A percentile compares a stretch with the other conserved stretches of the same genome.
phyloP scores from a whole-genome alignment of 2,329 filamentous ascomycete species.

The Balansia obtecta region DNA sequence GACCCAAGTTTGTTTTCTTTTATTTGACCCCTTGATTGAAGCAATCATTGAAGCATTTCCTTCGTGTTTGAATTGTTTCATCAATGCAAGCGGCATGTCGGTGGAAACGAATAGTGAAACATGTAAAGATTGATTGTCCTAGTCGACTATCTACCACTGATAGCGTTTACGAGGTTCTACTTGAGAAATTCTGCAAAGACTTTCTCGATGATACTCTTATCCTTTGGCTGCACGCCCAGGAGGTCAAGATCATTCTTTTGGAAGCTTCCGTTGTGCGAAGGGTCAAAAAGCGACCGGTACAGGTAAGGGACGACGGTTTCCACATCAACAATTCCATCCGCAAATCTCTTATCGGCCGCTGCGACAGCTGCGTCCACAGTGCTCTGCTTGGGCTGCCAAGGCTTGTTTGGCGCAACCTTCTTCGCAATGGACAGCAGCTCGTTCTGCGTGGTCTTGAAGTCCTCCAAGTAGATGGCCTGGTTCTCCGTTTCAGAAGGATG shows the following conservation, averaged over 20 bases:
- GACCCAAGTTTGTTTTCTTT: too few relatives aligned
- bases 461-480: constrained; percentile 31
- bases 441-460: constrained; percentile 32
- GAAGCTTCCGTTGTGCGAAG: constrained; percentile 20
- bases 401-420: constrained; percentile 30
- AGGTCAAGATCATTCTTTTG: constrained; percentile 30
- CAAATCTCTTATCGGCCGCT: constrained; percentile 17
- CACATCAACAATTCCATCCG: constrained; percentile 16
- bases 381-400: constrained; percentile 31
- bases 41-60: too few relatives aligned
- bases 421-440: constrained; percentile 33
- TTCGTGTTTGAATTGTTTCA: too few relatives aligned
- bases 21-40: too few relatives aligned
- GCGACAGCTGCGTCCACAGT: constrained; percentile 17
- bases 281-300: constrained; percentile 15
- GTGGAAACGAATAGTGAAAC: too few relatives aligned
- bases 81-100: too few relatives aligned
- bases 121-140: too few relatives aligned
- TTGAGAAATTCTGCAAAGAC: constrained; percentile 12
- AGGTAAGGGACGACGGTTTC: constrained; percentile 22
- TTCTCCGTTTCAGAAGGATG: constrained; percentile 43
- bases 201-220: constrained; percentile 26
- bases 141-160: too few relatives aligned
- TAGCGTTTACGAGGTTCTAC: background rate
- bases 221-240: constrained; percentile 29